These are phyloP conservation scores for Cercospora beticola DNA, from an alignment of 2,329 filamentous ascomycete genomes.

Conservation along the genomic window DNA sequence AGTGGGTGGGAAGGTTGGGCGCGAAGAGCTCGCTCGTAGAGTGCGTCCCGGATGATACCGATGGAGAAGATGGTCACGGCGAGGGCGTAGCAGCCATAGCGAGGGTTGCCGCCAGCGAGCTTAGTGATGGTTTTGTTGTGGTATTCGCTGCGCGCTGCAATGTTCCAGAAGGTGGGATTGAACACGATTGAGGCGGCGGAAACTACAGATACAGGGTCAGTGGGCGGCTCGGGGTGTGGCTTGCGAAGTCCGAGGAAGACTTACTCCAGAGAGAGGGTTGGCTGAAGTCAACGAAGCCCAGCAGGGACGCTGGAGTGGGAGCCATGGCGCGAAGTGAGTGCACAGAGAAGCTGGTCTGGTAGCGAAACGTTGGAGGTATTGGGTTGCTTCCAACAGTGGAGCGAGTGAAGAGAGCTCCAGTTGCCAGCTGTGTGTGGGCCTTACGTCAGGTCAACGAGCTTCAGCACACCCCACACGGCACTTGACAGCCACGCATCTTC, in stretches of 20 bases:
- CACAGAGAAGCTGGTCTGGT: neutral
- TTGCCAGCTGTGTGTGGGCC: neutral
- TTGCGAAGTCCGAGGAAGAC: constrained; percentile 26
- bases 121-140: constrained; percentile 85
- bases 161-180: constrained; percentile 99
- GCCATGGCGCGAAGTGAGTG: neutral
- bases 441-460: constrained; percentile 2
- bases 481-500: neutral
- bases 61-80: constrained; percentile 87
- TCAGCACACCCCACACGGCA: neutral
- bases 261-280: constrained; percentile 51
- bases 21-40: constrained; percentile 79
- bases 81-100: constrained; percentile 83
- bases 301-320: constrained; percentile 39
- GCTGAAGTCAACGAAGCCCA: constrained; percentile 42
- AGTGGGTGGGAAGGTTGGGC: constrained; percentile 72
- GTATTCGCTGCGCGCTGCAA: constrained; percentile 86
- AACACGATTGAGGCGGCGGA: constrained; percentile 70
- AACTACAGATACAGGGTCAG: constrained; percentile 20
- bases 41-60: constrained; percentile 76
- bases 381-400: neutral
- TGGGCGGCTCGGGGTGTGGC: neutral
- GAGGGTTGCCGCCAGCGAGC: constrained; percentile 75
- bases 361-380: neutral
- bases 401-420: neutral